Evolutionary conservation across 2,329 filamentous ascomycete genomes (phyloP).

Genomic region (Cladobotryum mycophilum): DNA sequence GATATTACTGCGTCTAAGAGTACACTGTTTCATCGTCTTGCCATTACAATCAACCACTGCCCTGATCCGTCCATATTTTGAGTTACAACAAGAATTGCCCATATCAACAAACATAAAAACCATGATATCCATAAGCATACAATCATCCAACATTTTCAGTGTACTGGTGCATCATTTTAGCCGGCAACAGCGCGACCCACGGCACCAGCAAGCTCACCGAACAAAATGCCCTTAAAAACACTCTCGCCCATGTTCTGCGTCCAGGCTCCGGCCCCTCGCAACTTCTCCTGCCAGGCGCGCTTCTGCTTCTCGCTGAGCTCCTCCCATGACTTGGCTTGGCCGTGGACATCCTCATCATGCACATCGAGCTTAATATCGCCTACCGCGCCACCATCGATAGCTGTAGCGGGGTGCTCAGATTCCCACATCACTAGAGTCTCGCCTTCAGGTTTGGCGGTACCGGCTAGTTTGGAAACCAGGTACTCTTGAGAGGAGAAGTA

Average conservation of each 20-base stretch:
- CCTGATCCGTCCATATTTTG: no score
- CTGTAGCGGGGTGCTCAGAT: constrained; percentile 9
- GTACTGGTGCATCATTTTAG: constrained; percentile 17
- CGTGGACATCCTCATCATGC: constrained; percentile 42
- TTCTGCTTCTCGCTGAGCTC: constrained; percentile 59
- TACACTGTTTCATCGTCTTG: no score
- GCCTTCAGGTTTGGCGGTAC: constrained; percentile 27
- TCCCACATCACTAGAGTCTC: constrained; percentile 35
- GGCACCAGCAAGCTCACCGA: constrained; percentile 62
- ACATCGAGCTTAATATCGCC: constrained; percentile 35
- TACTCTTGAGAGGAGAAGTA: constrained; percentile 25
- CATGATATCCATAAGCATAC: no score
- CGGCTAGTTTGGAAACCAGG: constrained; percentile 32
- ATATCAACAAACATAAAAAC: no score
- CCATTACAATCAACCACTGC: no score
- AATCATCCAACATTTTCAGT: no score
- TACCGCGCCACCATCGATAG: constrained; percentile 14
- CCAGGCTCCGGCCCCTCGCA: constrained; percentile 70
- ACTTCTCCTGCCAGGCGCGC: constrained; percentile 60
- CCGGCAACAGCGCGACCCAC: constrained; percentile 48
- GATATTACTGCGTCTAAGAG: no score
- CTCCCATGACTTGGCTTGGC: constrained; percentile 60
- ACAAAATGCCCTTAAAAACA: constrained; percentile 71
- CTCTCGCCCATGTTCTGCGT: constrained; percentile 70
- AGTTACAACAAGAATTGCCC: no score